Evolutionary conservation across 768 basidiomycete species (phyloP).

Genomic region (Tricholoma saponaceum): DNA sequence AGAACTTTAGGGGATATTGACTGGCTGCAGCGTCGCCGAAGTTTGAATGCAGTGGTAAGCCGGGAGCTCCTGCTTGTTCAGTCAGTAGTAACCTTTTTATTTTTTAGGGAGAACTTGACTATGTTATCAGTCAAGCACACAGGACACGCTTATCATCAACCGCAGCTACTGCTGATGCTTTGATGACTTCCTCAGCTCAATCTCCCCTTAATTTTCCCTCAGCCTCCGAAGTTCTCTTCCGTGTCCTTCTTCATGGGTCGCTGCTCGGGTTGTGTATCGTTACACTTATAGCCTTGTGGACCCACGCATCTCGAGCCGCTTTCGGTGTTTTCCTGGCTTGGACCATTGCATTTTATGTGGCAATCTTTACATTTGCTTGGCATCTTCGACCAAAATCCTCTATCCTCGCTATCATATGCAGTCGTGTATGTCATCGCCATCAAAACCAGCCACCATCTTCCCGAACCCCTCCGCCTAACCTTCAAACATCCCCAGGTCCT

Average conservation of each 20-base stretch:
- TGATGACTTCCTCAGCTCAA: slow-evolving; percentile 13
- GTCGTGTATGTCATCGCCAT: slow-evolving; percentile 29
- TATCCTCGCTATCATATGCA: slow-evolving; percentile 45
- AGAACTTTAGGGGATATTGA: slow-evolving; percentile 68
- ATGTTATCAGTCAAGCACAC: slow-evolving; percentile 53
- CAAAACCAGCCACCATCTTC: slow-evolving; percentile 22
- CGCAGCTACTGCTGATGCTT: slow-evolving; percentile 46
- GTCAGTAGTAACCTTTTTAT: slow-evolving; percentile 4
- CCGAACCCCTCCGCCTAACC: slow-evolving; percentile 33
- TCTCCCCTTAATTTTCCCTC: slow-evolving; percentile 25
- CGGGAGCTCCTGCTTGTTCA: slow-evolving; percentile 2
- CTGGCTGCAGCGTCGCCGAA: slow-evolving; percentile 74
- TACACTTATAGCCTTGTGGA: slow-evolving; percentile 57
- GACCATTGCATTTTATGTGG: slow-evolving; percentile 52
- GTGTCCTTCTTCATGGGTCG: slow-evolving; percentile 50
- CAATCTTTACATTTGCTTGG: slow-evolving; percentile 54
- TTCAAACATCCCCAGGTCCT: slow-evolving; percentile 52
- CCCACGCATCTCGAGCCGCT: slow-evolving; percentile 43
- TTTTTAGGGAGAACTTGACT: slow-evolving; percentile 69
- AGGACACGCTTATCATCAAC: slow-evolving; percentile 45
- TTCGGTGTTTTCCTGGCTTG: slow-evolving; percentile 68
- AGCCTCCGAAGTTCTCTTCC: slow-evolving; percentile 36
- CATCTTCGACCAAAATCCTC: slow-evolving; percentile 54
- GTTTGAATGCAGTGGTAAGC: slow-evolving; percentile 66
- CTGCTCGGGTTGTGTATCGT: slow-evolving; percentile 57